These are phyloP conservation scores for Cladophialophora carrionii DNA, from an alignment of 2,329 filamentous ascomycete species.

Conservation along the genomic window DNA sequence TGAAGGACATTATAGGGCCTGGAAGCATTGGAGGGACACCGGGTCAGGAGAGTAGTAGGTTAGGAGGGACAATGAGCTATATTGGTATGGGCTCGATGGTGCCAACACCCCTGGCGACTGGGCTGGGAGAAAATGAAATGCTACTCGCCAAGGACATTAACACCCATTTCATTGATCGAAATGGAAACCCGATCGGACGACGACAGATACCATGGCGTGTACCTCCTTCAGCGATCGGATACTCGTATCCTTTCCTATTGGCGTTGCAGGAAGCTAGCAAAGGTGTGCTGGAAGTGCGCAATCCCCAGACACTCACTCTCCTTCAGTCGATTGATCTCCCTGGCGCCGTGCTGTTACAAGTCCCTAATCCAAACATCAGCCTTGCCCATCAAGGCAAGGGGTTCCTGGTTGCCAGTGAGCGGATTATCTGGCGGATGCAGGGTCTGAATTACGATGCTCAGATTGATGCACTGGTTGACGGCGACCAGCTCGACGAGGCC, in stretches of 20 bases:
- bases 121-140: conserved; percentile 79
- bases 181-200: conserved; percentile 79
- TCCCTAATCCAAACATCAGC: conserved; percentile 88
- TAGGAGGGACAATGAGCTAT: conserved; percentile 92
- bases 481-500: conserved; percentile 80
- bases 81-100: conserved; percentile 92
- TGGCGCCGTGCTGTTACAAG: conserved; percentile 81
- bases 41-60: conserved; percentile 69
- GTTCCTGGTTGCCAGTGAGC: conserved; percentile 89
- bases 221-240: conserved; percentile 88
- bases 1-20: conserved; percentile 78
- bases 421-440: conserved; percentile 94
- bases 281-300: conserved; percentile 84
- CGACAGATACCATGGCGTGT: conserved; percentile 89
- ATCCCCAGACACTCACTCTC: conserved; percentile 86
- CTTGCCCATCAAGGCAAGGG: conserved; percentile 96
- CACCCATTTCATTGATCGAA: conserved; percentile 83
- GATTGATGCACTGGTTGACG: conserved; percentile 76
- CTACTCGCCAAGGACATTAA: conserved; percentile 98
- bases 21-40: conserved; percentile 69
- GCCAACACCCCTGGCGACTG: conserved; percentile 84
- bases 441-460: conserved; percentile 90
- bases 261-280: conserved; percentile 82
- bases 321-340: conserved; percentile 83
- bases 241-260: conserved; percentile 94